These are phyloP conservation scores for Aspergillus quadrilineatus DNA, from an alignment of 2,329 filamentous ascomycete species.

Conservation along the genomic window DNA sequence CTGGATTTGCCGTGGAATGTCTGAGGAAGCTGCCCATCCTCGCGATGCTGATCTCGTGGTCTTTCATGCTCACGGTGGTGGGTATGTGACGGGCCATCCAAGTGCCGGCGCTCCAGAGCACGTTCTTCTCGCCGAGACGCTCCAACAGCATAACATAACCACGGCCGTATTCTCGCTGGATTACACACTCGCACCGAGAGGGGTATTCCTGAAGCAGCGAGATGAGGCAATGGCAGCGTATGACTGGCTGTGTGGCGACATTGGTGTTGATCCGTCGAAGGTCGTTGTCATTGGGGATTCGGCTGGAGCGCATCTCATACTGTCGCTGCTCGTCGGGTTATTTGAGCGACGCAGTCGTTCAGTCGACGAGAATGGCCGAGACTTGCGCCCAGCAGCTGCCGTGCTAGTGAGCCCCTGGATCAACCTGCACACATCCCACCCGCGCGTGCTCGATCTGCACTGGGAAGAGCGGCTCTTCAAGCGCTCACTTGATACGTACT, in stretches of 20 bases:
- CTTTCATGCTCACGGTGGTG: conserved; percentile 24
- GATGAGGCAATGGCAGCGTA: conserved; percentile 69
- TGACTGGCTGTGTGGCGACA: conserved; percentile 34
- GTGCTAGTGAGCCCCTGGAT: conserved; percentile 19
- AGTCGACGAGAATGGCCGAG: neutral
- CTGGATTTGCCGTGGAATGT: conserved; percentile 19
- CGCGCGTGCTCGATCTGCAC: conserved; percentile 4
- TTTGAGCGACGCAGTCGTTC: neutral
- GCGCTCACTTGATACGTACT: conserved; percentile 12
- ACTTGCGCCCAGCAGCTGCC: conserved; percentile 1
- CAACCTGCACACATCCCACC: conserved; percentile 17
- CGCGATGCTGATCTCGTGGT: conserved; percentile 18
- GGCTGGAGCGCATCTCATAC: conserved; percentile 15
- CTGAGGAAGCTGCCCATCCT: conserved; percentile 2
- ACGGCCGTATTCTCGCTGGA: conserved; percentile 73
- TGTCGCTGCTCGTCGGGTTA: conserved; percentile 11
- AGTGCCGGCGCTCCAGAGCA: conserved; percentile 18
- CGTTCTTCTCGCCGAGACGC: conserved; percentile 20
- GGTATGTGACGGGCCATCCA: conserved; percentile 21
- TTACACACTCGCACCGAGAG: conserved; percentile 74
- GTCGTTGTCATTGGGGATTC: conserved; percentile 18
- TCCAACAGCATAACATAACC: conserved; percentile 54
- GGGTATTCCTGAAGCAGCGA: conserved; percentile 69
- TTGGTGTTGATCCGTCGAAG: conserved; percentile 8
- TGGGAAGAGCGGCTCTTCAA: conserved; percentile 21